Base-by-base conservation (phyloP, 345 rosid genomes). In the Boechera stricta region DNA sequence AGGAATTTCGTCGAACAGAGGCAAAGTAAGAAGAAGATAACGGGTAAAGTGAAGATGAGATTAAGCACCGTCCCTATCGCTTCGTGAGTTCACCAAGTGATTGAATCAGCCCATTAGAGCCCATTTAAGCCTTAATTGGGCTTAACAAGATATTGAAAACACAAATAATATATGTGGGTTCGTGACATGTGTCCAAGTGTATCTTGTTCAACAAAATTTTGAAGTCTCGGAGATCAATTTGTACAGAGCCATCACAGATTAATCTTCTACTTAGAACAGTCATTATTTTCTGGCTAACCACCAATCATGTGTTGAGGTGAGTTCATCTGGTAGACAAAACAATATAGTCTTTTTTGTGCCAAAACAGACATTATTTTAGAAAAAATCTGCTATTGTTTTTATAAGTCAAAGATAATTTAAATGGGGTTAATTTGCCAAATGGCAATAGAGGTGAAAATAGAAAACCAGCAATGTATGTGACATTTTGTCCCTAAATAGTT, bases 1-100 rank as follows among this genome's bases (percentile, higher is more conserved):
- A 36, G 47, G 31, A 18, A 15, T 57, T 57, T 57, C 64, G 64
- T 59, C 29, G 8, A 59, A 36, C 64, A 35, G 8, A 58, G 63
- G 24, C 21, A 10, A 24, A 66, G 38, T 68, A 39, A 38, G 72
- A 69, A 36, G 72, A 69, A 29, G 64, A 62, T 62, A 71, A 65
- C 56, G 38, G 18, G 38, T 6, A 44, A 12, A 58, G 79, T 31
- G 64, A 74, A 56, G 65, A 53, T 0, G 63, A 45, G 75, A 70
- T 67, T 5, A 67, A 18, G 47, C 21, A 44, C 18, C 0, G 36
- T 28, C 79, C 55, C 33, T 67, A 56, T 56, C 57, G 24, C 42
- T 67, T 35, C 54, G 24, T 64, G 16, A 61, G 53, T 68, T 49
- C 48, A 62, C 24, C 54, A 24, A 45, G 13, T 38, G 3, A 24